phyloP scores from a whole-genome alignment of 2,329 filamentous ascomycete species.

The Coniella vitis region DNA sequence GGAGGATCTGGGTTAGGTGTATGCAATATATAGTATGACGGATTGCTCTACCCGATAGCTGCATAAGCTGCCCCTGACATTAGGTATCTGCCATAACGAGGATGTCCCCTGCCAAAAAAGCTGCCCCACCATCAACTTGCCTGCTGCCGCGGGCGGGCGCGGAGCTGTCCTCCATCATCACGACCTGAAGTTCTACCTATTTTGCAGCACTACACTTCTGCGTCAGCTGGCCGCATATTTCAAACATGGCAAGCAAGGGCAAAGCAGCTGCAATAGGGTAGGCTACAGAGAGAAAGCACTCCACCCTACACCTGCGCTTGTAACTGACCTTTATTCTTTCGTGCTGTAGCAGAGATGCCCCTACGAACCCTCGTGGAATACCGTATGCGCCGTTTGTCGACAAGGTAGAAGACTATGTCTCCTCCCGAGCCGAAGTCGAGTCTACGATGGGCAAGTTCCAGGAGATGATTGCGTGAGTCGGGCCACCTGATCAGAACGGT shows the following conservation, averaged over 20 bases:
- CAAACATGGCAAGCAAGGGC: constrained; percentile 33
- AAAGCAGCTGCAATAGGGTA: constrained; percentile 32
- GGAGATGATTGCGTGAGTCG: constrained; percentile 84
- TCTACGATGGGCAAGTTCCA: constrained; percentile 76
- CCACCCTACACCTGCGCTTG: too few relatives aligned
- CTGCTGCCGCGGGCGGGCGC: background rate
- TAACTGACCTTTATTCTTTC: too few relatives aligned
- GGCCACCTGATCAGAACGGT: too few relatives aligned
- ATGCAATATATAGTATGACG: too few relatives aligned
- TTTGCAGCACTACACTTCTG: background rate
- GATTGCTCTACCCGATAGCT: background rate
- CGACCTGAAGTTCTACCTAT: background rate
- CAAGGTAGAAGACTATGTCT: constrained; percentile 81
- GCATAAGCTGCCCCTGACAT: background rate
- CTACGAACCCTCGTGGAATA: constrained; percentile 76
- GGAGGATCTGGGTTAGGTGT: background rate
- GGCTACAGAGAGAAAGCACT: background rate
- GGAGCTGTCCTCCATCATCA: background rate
- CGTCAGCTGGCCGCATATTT: background rate
- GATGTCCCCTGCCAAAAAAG: background rate
- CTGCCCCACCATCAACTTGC: constrained; percentile 4
- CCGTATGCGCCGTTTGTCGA: constrained; percentile 81
- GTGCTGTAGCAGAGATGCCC: constrained; percentile 39
- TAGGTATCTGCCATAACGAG: too few relatives aligned
- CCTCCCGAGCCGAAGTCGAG: constrained; percentile 72